Evolutionary conservation across 2,329 filamentous ascomycete genomes (phyloP), one percentile per base, ranked within the genome.

Genomic region (Coleophoma cylindrospora): DNA sequence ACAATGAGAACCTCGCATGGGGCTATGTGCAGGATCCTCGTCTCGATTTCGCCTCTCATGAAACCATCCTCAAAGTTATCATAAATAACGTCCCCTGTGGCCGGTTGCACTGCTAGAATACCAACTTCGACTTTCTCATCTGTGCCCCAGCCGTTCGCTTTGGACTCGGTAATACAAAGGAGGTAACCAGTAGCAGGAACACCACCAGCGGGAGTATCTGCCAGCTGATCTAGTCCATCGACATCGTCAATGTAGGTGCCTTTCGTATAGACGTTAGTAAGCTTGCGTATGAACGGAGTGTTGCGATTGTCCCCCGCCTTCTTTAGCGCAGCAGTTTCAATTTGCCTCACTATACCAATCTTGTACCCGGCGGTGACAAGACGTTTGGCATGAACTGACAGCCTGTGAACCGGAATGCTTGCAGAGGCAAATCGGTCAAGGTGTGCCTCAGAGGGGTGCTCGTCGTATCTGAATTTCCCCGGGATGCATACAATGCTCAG

Each of bases 241-340:
- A 89, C 79, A 66, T 99, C 94, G 63, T 97, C 94, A 50, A 99
- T 86, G 61, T 97, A 99, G 2, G 94, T 99, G 40, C 91, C 94
- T 68, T 97, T 99, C 9, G 94, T 99, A 70, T 99, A 99, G 7
- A 99, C 77, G 63, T 95, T 96, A 14, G 94, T 97, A 61, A 99
- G 82, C 61, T 95, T 94, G 34, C 94, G 84, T 36, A 90, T 81
- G 61, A 99, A 99, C 0, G 94, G 91, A 0, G 91, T 81, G 64
- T 96, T 96, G 51, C 89, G 83, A 68, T 97, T 99, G 65, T 96
- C 91, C 41, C 94, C 92, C 1, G 84, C 94, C 56, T 95, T 95
- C 67, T 99, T 99, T 53, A 99, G 73, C 0, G 94, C 94, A 2
- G 94, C 94, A 0, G 94, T 99, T 69, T 99, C 94, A 27, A 96